Evolutionary conservation across 805 yeast species (phyloP).

Genomic region (Sugiyamaella smithiae): DNA sequence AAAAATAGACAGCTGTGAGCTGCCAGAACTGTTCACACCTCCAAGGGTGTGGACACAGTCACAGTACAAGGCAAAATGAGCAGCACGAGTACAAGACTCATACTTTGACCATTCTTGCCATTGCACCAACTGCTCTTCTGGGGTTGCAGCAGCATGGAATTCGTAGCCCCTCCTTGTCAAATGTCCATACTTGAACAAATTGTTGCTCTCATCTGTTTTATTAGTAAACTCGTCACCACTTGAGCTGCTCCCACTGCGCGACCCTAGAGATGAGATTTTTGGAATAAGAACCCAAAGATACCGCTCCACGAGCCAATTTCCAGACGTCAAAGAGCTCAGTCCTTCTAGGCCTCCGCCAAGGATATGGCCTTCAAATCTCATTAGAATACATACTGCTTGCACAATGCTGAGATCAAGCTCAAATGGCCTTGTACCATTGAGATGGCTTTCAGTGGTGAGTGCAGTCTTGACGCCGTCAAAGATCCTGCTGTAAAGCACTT

Average conservation of each 20-base stretch:
- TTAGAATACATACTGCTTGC: conserved; percentile 31
- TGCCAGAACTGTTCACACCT: conserved; percentile 2
- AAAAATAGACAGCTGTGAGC: conserved; percentile 27
- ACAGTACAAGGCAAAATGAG: conserved; percentile 29
- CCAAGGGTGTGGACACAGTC: conserved; percentile 26
- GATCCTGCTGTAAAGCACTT: conserved; percentile 21
- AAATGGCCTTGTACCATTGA: conserved; percentile 13
- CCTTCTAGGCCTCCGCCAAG: conserved; percentile 20
- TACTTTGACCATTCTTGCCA: conserved; percentile 49
- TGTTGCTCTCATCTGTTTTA: conserved; percentile 2
- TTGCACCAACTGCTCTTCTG: conserved; percentile 30
- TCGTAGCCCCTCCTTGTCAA: conserved; percentile 26
- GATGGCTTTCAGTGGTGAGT: conserved; percentile 15
- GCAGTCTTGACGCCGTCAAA: conserved; percentile 26
- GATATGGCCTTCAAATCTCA: conserved; percentile 29
- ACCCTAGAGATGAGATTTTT: conserved; percentile 20
- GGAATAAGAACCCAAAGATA: conserved; percentile 26
- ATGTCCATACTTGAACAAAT: conserved; percentile 28
- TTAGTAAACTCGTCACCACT: background rate
- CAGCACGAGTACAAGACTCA: conserved; percentile 42
- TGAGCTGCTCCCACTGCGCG: conserved; percentile 5
- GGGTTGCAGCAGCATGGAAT: conserved; percentile 22
- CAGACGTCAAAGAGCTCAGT: conserved; percentile 13
- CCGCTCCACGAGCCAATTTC: conserved; percentile 26
- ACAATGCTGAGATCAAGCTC: conserved; percentile 25